These are phyloP conservation scores for Polyporus tsugae DNA, from an alignment of 1,284 basidiomycete species.

Conservation along the genomic window DNA sequence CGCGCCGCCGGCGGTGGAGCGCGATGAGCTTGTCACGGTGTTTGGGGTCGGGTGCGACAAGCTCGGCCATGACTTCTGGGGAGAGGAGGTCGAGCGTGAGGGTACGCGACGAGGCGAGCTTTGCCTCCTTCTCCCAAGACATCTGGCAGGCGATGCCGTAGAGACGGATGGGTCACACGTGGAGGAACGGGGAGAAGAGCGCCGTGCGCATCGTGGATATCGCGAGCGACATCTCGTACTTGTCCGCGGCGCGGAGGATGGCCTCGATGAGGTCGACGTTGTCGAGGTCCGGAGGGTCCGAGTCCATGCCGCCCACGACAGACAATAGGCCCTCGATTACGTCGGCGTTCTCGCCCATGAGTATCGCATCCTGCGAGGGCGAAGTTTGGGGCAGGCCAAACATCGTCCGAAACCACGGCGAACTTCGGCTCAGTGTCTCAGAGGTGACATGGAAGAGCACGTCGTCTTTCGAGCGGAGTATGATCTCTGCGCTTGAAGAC, in stretches of 20 bases:
- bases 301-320: constrained; percentile 62
- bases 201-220: constrained; percentile 58
- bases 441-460: constrained; percentile 62
- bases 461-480: constrained; percentile 51
- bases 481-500: constrained; percentile 52
- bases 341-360: constrained; percentile 16
- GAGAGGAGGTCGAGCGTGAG: constrained; percentile 53
- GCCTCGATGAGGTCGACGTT: constrained; percentile 58
- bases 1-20: constrained; percentile 35
- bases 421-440: constrained; percentile 60
- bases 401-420: constrained; percentile 64
- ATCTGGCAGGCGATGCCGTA: constrained; percentile 62
- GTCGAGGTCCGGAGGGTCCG: constrained; percentile 54
- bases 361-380: constrained; percentile 7
- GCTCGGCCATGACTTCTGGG: constrained; percentile 36
- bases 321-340: constrained; percentile 60
- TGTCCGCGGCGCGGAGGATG: constrained; percentile 64
- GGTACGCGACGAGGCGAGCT: constrained; percentile 53
- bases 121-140: constrained; percentile 61
- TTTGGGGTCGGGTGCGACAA: constrained; percentile 28
- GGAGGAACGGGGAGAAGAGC: constrained; percentile 52
- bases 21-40: constrained; percentile 32
- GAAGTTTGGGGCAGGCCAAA: constrained; percentile 52
- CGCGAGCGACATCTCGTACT: constrained; percentile 70
- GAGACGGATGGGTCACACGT: constrained; percentile 56